phyloP scores from a whole-genome alignment of 495 filamentous ascomycete species.

The Aspergillus diversus region DNA sequence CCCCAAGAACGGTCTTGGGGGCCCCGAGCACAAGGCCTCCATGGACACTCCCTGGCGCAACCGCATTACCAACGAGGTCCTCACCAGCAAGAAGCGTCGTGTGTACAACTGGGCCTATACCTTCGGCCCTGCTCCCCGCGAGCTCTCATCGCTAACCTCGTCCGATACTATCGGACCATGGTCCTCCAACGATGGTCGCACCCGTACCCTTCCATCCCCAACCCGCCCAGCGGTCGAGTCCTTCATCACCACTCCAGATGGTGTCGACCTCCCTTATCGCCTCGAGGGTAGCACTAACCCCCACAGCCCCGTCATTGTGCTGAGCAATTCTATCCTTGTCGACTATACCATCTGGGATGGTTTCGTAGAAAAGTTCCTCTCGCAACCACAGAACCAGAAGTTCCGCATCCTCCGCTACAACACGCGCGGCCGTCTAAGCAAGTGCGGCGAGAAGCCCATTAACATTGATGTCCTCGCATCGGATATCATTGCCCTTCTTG shows the following conservation, averaged over 20 bases:
- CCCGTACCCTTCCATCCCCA: constrained; percentile 53
- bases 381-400: constrained; percentile 58
- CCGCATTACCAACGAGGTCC: constrained; percentile 58
- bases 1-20: constrained; percentile 64
- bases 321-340: constrained; percentile 76
- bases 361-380: constrained; percentile 63
- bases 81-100: constrained; percentile 57
- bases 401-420: constrained; percentile 75
- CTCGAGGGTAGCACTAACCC: constrained; percentile 72
- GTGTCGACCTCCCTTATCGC: constrained; percentile 67
- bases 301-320: constrained; percentile 67
- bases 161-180: constrained; percentile 43
- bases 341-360: constrained; percentile 76
- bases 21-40: constrained; percentile 64
- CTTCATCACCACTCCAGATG: constrained; percentile 67
- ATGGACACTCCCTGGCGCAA: constrained; percentile 60
- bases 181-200: constrained; percentile 58
- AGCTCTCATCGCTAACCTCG: constrained; percentile 54
- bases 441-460: constrained; percentile 51
- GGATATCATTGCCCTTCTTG: constrained; percentile 63
- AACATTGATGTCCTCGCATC: constrained; percentile 65
- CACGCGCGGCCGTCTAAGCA: constrained; percentile 61
- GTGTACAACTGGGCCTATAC: constrained; percentile 75
- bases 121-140: constrained; percentile 73
- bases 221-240: constrained; percentile 62